Evolutionary conservation across 164 flowering plant species (phyloP).

Genomic region (Chimonanthus salicifolius): DNA sequence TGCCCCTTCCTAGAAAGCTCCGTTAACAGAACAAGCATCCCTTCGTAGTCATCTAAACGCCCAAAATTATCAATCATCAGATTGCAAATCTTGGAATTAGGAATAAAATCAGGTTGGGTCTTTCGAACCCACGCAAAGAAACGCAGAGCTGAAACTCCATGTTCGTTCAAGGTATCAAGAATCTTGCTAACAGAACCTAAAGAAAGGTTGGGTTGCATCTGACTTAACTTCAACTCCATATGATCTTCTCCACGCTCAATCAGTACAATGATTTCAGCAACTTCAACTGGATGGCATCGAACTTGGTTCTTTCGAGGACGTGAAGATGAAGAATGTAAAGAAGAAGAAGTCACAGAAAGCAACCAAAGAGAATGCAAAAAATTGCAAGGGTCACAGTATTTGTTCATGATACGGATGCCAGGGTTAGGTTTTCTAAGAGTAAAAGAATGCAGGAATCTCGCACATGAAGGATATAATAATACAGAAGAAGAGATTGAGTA

Average conservation of each 20-base stretch:
- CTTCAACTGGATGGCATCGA: conserved; percentile 5
- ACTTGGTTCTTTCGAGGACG: not conserved
- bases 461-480: not conserved
- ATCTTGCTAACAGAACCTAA: conserved; percentile 18
- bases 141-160: conserved; percentile 39
- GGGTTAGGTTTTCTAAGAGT: not conserved
- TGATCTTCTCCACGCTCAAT: conserved; percentile 25
- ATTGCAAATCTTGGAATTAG: conserved; percentile 40
- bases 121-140: conserved; percentile 47
- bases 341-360: not conserved
- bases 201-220: conserved; percentile 20
- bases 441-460: not conserved
- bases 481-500: conserved; percentile 1
- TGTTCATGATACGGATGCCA: too few relatives aligned
- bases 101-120: conserved; percentile 6
- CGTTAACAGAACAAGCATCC: conserved; percentile 32
- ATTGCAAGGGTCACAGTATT: not conserved
- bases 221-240: conserved; percentile 30
- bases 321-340: not conserved
- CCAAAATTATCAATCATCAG: conserved; percentile 48
- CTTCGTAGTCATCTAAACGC: conserved; percentile 32
- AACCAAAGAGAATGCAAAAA: not conserved
- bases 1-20: conserved; percentile 28
- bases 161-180: conserved; percentile 29
- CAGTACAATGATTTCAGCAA: conserved; percentile 28